phyloP scores from a whole-genome alignment of 352 stramenopile species.

The Poterioochromonas sp. region DNA sequence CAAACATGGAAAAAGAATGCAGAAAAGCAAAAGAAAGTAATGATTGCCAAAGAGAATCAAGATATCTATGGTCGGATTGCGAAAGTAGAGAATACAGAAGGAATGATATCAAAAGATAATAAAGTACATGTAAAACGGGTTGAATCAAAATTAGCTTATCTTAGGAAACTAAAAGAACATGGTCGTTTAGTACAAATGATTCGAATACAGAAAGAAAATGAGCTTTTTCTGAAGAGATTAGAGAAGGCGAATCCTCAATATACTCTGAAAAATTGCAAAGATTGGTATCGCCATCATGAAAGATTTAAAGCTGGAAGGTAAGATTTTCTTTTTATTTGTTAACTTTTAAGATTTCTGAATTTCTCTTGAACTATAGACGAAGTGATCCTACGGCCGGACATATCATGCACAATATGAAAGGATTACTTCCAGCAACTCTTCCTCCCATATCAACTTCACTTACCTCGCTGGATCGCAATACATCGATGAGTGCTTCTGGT shows the following conservation, averaged over 20 bases:
- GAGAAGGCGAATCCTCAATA: background rate
- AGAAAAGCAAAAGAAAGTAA: background rate
- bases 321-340: background rate
- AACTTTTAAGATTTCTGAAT: background rate
- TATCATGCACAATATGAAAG: slow-evolving; percentile 19
- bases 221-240: background rate
- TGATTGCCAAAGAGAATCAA: background rate
- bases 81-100: background rate
- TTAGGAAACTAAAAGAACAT: background rate
- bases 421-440: background rate
- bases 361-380: background rate
- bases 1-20: background rate
- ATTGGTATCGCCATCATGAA: background rate
- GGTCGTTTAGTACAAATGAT: background rate
- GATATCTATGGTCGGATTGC: background rate
- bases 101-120: background rate
- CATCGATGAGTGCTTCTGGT: no score
- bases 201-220: slow-evolving; percentile 2
- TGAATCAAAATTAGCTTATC: background rate
- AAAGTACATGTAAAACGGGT: background rate
- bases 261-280: background rate
- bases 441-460: background rate
- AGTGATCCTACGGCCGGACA: slow-evolving; percentile 9
- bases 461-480: background rate
- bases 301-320: background rate